These are phyloP conservation scores for Tetrahymena borealis DNA, from an alignment of 73 alveolate genomes.

Conservation along the genomic window DNA sequence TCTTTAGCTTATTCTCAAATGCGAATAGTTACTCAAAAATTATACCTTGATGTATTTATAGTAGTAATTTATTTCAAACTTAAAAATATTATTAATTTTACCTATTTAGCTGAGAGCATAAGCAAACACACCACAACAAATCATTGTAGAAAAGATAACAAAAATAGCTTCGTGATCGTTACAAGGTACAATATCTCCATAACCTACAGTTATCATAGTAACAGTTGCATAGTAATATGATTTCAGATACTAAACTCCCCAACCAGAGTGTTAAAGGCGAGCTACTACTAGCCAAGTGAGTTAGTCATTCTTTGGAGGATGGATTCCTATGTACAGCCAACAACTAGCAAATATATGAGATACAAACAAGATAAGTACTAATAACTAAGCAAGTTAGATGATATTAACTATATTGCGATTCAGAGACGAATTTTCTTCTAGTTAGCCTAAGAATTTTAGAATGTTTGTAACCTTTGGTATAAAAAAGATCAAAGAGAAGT, in stretches of 20 bases:
- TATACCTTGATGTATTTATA: not conserved
- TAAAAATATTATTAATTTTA: not conserved
- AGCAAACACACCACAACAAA: conserved; percentile 60
- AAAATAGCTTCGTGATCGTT: conserved; percentile 41
- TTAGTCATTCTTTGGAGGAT: not conserved
- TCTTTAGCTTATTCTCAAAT: not conserved
- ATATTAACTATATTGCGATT: not conserved
- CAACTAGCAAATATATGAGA: conserved; percentile 40
- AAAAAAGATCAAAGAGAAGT: not conserved
- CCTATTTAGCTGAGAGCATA: not conserved
- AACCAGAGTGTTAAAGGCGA: not conserved
- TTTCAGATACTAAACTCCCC: conserved; percentile 20
- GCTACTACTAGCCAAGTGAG: not conserved
- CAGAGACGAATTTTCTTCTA: not conserved
- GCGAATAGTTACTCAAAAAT: not conserved
- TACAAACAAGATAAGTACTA: not conserved
- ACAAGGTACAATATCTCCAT: conserved; percentile 69
- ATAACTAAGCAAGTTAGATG: not conserved
- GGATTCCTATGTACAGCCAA: not conserved
- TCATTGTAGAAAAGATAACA: conserved; percentile 44
- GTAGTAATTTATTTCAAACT: not conserved
- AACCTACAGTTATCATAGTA: conserved; percentile 71
- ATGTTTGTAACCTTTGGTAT: not conserved
- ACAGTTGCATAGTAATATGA: conserved; percentile 53
- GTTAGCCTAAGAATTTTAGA: not conserved